Evolutionary conservation across 2,329 filamentous ascomycete species (phyloP).

Genomic region (Pseudogymnoascus sp.): DNA sequence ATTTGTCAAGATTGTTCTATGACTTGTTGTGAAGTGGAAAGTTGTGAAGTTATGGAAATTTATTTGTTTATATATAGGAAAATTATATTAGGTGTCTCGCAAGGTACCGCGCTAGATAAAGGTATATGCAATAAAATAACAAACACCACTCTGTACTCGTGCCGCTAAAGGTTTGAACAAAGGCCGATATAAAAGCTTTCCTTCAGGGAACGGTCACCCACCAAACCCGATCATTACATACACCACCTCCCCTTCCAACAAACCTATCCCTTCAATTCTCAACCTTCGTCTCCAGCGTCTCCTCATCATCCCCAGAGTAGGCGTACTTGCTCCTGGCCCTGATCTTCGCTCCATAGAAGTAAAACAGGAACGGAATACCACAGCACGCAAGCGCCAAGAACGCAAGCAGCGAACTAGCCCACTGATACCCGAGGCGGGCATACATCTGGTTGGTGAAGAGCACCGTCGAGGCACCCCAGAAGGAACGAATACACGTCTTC

Average conservation of each 20-base stretch:
- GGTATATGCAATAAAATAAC: slow-evolving; percentile 1
- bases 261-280: not conserved
- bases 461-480: slow-evolving; percentile 72
- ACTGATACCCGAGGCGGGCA: slow-evolving; percentile 61
- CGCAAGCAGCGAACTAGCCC: slow-evolving; percentile 65
- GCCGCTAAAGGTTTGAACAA: not conserved
- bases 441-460: slow-evolving; percentile 83
- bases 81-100: slow-evolving; percentile 1
- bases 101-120: slow-evolving; percentile 3
- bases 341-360: slow-evolving; percentile 66
- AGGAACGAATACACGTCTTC: slow-evolving; percentile 71
- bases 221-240: not conserved
- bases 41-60: not conserved
- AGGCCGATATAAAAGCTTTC: not conserved
- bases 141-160: not conserved
- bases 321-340: slow-evolving; percentile 64
- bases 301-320: slow-evolving; percentile 53
- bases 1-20: not conserved
- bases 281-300: slow-evolving; percentile 18
- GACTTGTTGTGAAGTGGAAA: not conserved
- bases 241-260: not conserved
- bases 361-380: slow-evolving; percentile 77
- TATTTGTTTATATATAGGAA: not conserved
- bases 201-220: not conserved
- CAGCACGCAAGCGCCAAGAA: slow-evolving; percentile 74